A percentile compares a stretch with the other conserved stretches of the same genome.
These are phyloP conservation scores for Alliaria petiolata DNA, from an alignment of 345 rosid genomes.

Conservation along the genomic window DNA sequence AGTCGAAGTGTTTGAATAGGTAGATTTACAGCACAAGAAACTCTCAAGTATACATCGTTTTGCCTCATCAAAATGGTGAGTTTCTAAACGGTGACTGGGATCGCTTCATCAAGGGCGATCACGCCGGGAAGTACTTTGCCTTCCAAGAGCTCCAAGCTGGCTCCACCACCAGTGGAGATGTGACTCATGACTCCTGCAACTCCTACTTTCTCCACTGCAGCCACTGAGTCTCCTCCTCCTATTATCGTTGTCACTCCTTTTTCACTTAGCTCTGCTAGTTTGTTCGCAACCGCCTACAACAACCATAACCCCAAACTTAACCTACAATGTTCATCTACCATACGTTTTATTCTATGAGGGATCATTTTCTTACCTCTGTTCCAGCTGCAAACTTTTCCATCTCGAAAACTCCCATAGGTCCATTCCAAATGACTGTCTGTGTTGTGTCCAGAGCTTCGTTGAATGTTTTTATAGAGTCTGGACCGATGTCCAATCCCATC, in stretches of 20 bases:
- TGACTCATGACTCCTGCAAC: constrained; percentile 96
- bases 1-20: not conserved
- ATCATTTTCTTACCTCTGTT: constrained; percentile 57
- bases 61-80: constrained; percentile 12
- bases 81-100: constrained; percentile 25
- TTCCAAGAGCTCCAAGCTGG: constrained; percentile 96
- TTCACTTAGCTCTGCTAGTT: constrained; percentile 79
- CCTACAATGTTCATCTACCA: not conserved
- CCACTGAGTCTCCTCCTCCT: constrained; percentile 97
- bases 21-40: constrained; percentile 3
- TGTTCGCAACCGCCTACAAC: constrained; percentile 72
- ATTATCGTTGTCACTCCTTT: constrained; percentile 93
- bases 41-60: not conserved
- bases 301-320: not conserved
- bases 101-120: constrained; percentile 78
- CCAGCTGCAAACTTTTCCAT: constrained; percentile 85
- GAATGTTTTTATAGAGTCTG: constrained; percentile 71
- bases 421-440: constrained; percentile 88
- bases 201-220: constrained; percentile 93
- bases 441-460: constrained; percentile 62
- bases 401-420: constrained; percentile 98
- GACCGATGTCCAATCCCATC: constrained; percentile 97
- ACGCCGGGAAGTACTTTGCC: constrained; percentile 93
- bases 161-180: constrained; percentile 96
- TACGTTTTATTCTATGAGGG: not conserved